Evolutionary conservation across 1,284 basidiomycete species (phyloP).

Genomic region (Ceratobasidium sp.): DNA sequence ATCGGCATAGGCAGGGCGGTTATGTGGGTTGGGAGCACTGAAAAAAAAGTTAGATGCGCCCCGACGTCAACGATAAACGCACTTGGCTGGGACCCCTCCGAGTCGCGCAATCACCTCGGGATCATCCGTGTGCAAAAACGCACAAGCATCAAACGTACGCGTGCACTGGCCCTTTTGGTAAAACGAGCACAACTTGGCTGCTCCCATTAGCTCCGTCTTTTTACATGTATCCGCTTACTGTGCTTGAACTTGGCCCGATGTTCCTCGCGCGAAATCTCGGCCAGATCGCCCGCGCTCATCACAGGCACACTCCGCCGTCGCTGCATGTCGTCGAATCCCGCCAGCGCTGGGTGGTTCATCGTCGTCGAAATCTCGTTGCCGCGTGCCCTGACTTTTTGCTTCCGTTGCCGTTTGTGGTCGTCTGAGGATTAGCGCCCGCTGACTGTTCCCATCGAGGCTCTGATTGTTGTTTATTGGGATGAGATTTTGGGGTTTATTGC

Average conservation of each 20-base stretch:
- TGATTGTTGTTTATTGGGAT: too few relatives aligned
- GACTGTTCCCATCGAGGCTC: neutral
- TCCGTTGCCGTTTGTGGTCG: neutral
- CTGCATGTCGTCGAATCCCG: conserved; percentile 26
- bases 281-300: conserved; percentile 18
- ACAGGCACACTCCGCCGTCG: neutral
- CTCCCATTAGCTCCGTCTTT: neutral
- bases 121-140: conserved; percentile 29
- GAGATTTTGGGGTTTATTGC: too few relatives aligned
- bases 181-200: conserved; percentile 32
- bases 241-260: conserved; percentile 30
- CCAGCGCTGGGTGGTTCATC: conserved; percentile 28
- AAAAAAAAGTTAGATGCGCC: neutral
- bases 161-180: conserved; percentile 36
- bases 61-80: neutral
- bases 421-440: neutral
- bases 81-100: conserved; percentile 25
- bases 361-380: neutral
- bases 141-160: conserved; percentile 31
- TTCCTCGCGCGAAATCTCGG: conserved; percentile 30
- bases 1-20: conserved; percentile 22
- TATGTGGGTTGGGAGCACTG: conserved; percentile 26
- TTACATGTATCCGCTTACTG: neutral
- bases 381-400: neutral
- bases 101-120: conserved; percentile 16